A percentile compares a stretch with the other conserved stretches of the same genome.
phyloP scores from a whole-genome alignment of 768 basidiomycete species.

The Suillus luteus region DNA sequence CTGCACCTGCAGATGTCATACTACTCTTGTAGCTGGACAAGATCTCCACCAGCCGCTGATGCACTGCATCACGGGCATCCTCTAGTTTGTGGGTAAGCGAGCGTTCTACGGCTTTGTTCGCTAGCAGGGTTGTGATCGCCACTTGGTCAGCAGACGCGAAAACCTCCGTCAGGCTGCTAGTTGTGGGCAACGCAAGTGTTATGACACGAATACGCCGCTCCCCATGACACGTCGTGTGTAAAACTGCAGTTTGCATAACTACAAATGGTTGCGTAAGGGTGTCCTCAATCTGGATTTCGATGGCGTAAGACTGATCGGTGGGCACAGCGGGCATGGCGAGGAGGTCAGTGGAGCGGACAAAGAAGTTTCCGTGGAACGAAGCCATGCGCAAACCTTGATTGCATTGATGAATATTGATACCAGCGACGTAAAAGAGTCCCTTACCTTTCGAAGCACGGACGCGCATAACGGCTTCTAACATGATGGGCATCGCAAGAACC shows the following conservation, averaged over 20 bases:
- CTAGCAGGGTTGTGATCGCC: slow-evolving; percentile 79
- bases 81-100: slow-evolving; percentile 84
- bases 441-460: slow-evolving; percentile 94
- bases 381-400: slow-evolving; percentile 84
- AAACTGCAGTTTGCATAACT: slow-evolving; percentile 90
- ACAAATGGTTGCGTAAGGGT: slow-evolving; percentile 88
- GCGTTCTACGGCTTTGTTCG: slow-evolving; percentile 92
- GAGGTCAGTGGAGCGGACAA: slow-evolving; percentile 95
- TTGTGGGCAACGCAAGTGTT: slow-evolving; percentile 85
- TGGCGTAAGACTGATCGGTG: slow-evolving; percentile 92
- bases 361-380: slow-evolving; percentile 98
- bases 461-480: slow-evolving; percentile 96
- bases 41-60: slow-evolving; percentile 83
- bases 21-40: slow-evolving; percentile 90
- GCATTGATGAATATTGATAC: background rate
- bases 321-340: slow-evolving; percentile 97
- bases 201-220: slow-evolving; percentile 92
- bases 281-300: slow-evolving; percentile 96
- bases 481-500: slow-evolving; percentile 90
- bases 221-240: slow-evolving; percentile 93
- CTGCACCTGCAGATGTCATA: slow-evolving; percentile 92
- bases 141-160: slow-evolving; percentile 91
- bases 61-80: slow-evolving; percentile 83
- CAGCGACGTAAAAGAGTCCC: slow-evolving; percentile 11
- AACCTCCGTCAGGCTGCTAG: slow-evolving; percentile 83